These are phyloP conservation scores for Suillus subaureus DNA, from an alignment of 768 basidiomycete genomes.

Conservation along the genomic window DNA sequence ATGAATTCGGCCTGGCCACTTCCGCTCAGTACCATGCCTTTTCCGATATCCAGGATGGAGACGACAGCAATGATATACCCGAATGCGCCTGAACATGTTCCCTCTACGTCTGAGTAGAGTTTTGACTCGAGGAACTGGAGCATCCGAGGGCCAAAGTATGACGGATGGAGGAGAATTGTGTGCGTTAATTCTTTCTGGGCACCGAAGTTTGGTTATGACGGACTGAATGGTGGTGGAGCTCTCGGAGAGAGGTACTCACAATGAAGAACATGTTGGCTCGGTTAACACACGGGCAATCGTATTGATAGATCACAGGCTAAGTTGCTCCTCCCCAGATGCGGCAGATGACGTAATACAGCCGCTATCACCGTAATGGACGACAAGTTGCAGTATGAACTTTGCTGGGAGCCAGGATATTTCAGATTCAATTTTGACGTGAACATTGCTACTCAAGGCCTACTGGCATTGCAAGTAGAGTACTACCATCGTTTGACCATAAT, in stretches of 20 bases:
- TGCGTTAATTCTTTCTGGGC: slow-evolving; percentile 94
- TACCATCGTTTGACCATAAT: neutral
- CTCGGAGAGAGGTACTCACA: slow-evolving; percentile 41
- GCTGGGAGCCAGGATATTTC: neutral
- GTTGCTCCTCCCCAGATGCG: neutral
- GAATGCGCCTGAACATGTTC: slow-evolving; percentile 93
- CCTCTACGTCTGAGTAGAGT: slow-evolving; percentile 95
- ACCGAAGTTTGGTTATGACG: slow-evolving; percentile 7
- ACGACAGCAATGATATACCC: slow-evolving; percentile 95
- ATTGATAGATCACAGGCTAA: neutral
- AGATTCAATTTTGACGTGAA: neutral
- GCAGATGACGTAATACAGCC: slow-evolving; percentile 1
- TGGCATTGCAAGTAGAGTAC: neutral
- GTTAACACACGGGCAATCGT: neutral
- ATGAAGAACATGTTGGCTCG: slow-evolving; percentile 65
- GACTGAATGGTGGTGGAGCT: neutral
- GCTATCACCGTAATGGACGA: too few species aligned
- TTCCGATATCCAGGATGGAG: slow-evolving; percentile 87
- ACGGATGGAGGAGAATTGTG: slow-evolving; percentile 95
- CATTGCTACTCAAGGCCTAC: neutral
- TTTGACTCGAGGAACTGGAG: slow-evolving; percentile 91
- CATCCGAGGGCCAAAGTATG: slow-evolving; percentile 97
- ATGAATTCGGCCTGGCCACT: slow-evolving; percentile 97
- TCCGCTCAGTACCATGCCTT: slow-evolving; percentile 88
- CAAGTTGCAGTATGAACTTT: neutral